Base-by-base conservation (phyloP, 495 filamentous ascomycete genomes). In the Pyrenula aspistea region DNA sequence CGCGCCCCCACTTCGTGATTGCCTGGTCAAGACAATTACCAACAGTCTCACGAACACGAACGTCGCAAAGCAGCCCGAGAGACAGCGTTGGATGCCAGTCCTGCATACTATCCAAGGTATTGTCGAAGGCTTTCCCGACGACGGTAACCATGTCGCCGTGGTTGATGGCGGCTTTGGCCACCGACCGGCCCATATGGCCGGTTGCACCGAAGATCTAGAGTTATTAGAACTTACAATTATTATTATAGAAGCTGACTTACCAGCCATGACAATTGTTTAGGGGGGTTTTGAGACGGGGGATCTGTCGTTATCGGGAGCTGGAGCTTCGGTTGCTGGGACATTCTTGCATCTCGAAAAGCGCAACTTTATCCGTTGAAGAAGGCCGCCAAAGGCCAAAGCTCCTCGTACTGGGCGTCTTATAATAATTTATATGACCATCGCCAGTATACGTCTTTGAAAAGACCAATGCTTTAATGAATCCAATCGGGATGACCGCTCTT, bases 151-250 rank as follows among this genome's bases (percentile, higher is more conserved):
- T 78, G 63, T 98, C 93, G 57, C 85, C 84, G 61, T 89, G 83
- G 22, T 81, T 73, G n/a, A 97, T 77, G 20, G 84, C 86, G 25
- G 79, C 83, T 59, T 89, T 89, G 51, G 89, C 88, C 22, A 98
- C 81, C 11, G 87, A 92, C 53, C 91, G 87, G 60, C 93, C 93
- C 76, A 97, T 94, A 63, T 98, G 93, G 54, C 93, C 93, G 2
- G 91, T 96, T 49, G 89, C 90, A 49, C 93, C 93, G 69, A 96
- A 98, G 60, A 98, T 77, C 85, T 91, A 53, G 15, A 25, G 10
- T 12, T 47, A 0, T 25, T 47, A 49, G 50, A 24, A 15, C 0
- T 12, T 2, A 52, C 25, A 61, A 58, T 59, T 55, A 48, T 56
- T 55, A 15, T 21, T 49, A 10, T 22, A 49, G 15, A 23, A 53